Conservation (phyloP, 2,329 filamentous ascomycete species). For the Chaetomium strumarium region DNA sequence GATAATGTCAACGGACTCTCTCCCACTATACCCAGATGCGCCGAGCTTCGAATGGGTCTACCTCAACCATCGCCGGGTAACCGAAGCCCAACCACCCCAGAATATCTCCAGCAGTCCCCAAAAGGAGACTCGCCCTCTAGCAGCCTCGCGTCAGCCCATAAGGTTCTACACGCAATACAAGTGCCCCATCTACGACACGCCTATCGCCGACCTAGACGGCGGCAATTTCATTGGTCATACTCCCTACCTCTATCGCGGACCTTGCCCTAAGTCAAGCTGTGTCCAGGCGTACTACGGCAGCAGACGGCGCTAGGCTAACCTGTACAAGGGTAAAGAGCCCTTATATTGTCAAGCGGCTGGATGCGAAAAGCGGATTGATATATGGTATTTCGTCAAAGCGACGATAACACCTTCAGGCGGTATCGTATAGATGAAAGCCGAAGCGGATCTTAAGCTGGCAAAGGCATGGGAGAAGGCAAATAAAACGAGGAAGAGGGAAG, state of each 20-base stretch:
- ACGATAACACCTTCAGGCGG: no score
- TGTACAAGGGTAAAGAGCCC: background rate
- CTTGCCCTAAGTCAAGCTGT: background rate
- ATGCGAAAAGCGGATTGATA: background rate
- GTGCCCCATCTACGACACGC: slow-evolving; percentile 7
- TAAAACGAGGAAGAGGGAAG: background rate
- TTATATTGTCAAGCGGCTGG: slow-evolving; percentile 9
- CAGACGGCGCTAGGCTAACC: background rate
- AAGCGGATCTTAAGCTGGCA: background rate
- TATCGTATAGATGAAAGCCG: background rate
- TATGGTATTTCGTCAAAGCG: background rate
- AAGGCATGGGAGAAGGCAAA: background rate
- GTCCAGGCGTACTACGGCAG: slow-evolving; percentile 10
- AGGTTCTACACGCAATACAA: slow-evolving; percentile 3
- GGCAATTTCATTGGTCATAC: slow-evolving; percentile 10
- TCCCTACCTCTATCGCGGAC: slow-evolving; percentile 6
- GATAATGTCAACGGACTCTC: no score
- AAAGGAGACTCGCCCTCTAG: slow-evolving; percentile 2
- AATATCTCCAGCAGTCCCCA: no score
- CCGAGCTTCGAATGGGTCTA: background rate
- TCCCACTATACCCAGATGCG: no score
- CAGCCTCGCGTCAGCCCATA: background rate
- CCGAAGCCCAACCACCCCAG: background rate
- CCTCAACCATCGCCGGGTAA: background rate
- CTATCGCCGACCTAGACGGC: background rate